Evolutionary conservation across 495 filamentous ascomycete genomes (phyloP), one percentile per base, ranked within the genome.

Genomic region (Trichoderma virens): DNA sequence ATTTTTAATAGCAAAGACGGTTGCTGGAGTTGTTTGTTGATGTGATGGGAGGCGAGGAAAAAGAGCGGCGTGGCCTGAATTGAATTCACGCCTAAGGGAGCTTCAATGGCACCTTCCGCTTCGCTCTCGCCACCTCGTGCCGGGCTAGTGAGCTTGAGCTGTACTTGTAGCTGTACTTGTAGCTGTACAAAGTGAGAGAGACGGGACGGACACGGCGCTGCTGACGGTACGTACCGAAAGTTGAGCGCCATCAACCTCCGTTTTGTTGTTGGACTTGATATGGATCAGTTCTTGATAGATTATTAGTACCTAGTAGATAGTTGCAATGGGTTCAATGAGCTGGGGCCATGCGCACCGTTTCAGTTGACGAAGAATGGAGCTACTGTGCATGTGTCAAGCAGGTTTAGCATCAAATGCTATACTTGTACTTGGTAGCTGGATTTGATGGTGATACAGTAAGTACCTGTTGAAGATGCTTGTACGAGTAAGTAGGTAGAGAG

Each of bases 221-320:
- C 51, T 56, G 51, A 56, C 51, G 51, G 51, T 56, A 56, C 25
- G 51, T 27, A 56, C 51, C 51, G 51, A 56, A 56, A 56, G 23
- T 30, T 56, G 25, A 56, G 13, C 51, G 51, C 51, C 51, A 56
- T 56, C 51, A 7, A 28, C 34, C 34, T 35, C 34, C 34, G 34
- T 35, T 35, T 35, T 13, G 34, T 35, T 35, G 34, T 0, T 35
- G 34, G 13, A 7, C 6, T 35, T 35, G 34, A 35, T 35, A 35
- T 35, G 6, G 34, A 7, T 13, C 6, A 35, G 34, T 35, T 13
- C 34, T 35, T 35, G 6, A 35, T 35, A 6, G 13, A 35, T 35
- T 13, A 35, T 6, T 13, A 6, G 34, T n/a, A n/a, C n/a, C 6
- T 41, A 41, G 38, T 41, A 41, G 18, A 41, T n/a, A 41, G 38